Conservation (phyloP, 768 basidiomycete species). For the Amanita thiersii region DNA sequence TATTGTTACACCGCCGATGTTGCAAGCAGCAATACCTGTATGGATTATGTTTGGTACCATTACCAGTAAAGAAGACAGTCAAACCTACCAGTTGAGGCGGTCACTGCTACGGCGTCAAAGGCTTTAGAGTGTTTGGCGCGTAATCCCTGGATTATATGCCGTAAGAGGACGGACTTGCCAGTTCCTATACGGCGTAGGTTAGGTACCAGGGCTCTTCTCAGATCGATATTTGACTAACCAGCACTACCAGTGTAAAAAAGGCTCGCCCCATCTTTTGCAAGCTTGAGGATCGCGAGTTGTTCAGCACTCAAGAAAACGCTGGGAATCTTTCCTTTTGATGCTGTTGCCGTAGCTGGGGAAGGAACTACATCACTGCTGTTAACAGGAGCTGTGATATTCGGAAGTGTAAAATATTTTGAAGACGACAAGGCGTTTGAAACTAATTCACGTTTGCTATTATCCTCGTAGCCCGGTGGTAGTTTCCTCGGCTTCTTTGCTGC, state of each 20-base stretch:
- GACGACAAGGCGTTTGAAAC: conserved; percentile 21
- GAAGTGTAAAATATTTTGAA: conserved; percentile 20
- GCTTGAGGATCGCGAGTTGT: conserved; percentile 73
- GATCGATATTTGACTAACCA: conserved; percentile 41
- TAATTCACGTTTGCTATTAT: conserved; percentile 16
- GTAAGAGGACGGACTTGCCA: conserved; percentile 90
- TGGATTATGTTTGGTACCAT: neutral
- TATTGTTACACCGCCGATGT: conserved; percentile 92
- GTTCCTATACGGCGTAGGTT: conserved; percentile 52
- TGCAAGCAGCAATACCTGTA: conserved; percentile 89
- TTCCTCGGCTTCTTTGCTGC: conserved; percentile 46
- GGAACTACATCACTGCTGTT: neutral
- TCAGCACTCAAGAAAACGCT: conserved; percentile 70
- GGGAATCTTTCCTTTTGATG: conserved; percentile 24
- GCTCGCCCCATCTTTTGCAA: conserved; percentile 67
- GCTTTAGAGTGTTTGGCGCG: conserved; percentile 42
- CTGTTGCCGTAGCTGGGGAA: conserved; percentile 11
- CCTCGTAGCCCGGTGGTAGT: conserved; percentile 43
- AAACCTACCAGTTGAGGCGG: conserved; percentile 87
- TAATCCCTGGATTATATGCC: conserved; percentile 81
- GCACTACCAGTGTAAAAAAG: conserved; percentile 98
- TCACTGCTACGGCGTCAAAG: conserved; percentile 79
- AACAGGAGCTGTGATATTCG: neutral
- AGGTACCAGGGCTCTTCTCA: neutral
- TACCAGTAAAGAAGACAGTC: neutral